A percentile compares a stretch with the other conserved stretches of the same genome.
phyloP scores from a whole-genome alignment of 1,139 yeast genomes.

The Hansenula anomala region DNA sequence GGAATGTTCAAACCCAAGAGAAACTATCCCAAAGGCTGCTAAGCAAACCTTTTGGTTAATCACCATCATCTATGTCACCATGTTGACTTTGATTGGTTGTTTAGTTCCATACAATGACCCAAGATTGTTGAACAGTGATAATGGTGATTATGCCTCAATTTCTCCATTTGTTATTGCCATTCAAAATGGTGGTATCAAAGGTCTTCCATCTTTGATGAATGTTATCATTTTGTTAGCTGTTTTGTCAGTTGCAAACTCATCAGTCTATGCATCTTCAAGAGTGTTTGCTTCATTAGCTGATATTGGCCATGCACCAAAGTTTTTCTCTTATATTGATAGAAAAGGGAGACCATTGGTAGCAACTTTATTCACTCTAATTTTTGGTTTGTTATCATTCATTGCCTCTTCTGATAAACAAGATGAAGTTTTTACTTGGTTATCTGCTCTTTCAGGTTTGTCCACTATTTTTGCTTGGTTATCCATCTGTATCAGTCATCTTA shows the following conservation, averaged over 20 bases:
- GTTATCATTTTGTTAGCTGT: constrained; percentile 54
- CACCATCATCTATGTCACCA: constrained; percentile 56
- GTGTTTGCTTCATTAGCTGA: constrained; percentile 64
- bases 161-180: constrained; percentile 51
- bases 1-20: constrained; percentile 59
- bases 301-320: constrained; percentile 56
- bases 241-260: constrained; percentile 62
- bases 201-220: constrained; percentile 46
- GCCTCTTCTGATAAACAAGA: constrained; percentile 57
- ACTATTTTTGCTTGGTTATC: constrained; percentile 67
- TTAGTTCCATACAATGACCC: constrained; percentile 61
- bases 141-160: constrained; percentile 44
- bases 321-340: constrained; percentile 54
- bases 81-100: constrained; percentile 59
- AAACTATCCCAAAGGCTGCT: constrained; percentile 63
- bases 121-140: constrained; percentile 40
- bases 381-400: constrained; percentile 57
- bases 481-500: constrained; percentile 52
- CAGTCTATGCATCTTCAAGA: constrained; percentile 64
- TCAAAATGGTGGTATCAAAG: constrained; percentile 41
- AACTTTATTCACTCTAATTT: constrained; percentile 41
- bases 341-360: constrained; percentile 63
- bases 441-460: constrained; percentile 62
- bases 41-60: constrained; percentile 81
- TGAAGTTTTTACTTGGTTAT: constrained; percentile 60